phyloP scores from a whole-genome alignment of 139 green algal genomes.

The Micractinium sp. region DNA sequence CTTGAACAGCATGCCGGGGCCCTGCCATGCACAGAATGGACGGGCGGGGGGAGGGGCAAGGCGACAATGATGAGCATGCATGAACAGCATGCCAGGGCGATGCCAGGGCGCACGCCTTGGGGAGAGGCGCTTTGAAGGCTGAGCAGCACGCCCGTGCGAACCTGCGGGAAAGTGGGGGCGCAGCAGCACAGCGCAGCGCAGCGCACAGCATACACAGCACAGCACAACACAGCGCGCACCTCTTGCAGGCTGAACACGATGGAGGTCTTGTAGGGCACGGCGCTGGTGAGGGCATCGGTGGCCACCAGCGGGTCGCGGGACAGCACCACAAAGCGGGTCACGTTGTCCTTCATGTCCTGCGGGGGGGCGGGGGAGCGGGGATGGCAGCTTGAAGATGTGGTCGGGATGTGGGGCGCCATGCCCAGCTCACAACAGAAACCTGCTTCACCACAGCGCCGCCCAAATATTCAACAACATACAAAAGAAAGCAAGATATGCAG shows the following conservation, averaged over 20 bases:
- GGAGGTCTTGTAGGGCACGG: constrained; percentile 82
- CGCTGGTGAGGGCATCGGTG: constrained; percentile 22
- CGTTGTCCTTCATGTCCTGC: constrained; percentile 91
- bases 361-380: neutral
- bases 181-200: too few relatives aligned
- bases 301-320: constrained; percentile 86
- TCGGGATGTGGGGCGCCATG: neutral
- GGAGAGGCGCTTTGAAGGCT: too few relatives aligned
- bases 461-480: too few relatives aligned
- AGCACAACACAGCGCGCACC: neutral
- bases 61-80: neutral
- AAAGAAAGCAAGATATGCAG: too few relatives aligned
- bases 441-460: too few relatives aligned
- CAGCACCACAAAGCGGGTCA: constrained; percentile 96
- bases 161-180: too few relatives aligned
- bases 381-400: neutral
- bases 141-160: too few relatives aligned
- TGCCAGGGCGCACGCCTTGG: too few relatives aligned
- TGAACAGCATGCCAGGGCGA: too few relatives aligned
- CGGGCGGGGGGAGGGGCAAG: neutral
- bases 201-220: neutral
- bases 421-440: neutral
- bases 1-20: constrained; percentile 95
- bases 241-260: constrained; percentile 90
- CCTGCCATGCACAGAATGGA: constrained; percentile 35